Percentiles rank a stretch among this genome's conserved stretches.
Conservation (phyloP, 257 asterid genomes). For the Ilex asprella region DNA sequence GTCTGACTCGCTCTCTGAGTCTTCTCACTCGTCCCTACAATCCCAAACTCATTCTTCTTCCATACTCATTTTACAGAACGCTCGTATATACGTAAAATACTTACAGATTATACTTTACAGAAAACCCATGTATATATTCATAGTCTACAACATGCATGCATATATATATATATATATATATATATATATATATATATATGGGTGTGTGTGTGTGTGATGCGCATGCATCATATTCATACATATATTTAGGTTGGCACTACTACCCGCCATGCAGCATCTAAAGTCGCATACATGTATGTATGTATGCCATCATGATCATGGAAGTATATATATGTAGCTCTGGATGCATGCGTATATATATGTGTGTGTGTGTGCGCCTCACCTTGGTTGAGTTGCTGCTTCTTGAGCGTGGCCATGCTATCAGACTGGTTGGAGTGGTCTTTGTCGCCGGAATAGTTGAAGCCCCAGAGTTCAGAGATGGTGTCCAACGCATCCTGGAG, state of each 20-base stretch:
- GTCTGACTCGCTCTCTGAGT: slow-evolving; percentile 20
- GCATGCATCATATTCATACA: too few relatives aligned
- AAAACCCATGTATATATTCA: too few relatives aligned
- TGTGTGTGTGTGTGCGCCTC: not conserved
- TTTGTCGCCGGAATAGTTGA: slow-evolving; percentile 18
- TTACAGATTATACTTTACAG: too few relatives aligned
- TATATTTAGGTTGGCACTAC: too few relatives aligned
- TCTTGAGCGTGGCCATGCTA: slow-evolving; percentile 3
- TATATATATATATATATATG: too few relatives aligned
- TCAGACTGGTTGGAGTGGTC: slow-evolving; percentile 2
- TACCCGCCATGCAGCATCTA: too few relatives aligned
- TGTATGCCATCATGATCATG: too few relatives aligned
- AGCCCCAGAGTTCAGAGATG: slow-evolving; percentile 60
- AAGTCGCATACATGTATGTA: too few relatives aligned
- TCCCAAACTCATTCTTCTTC: not conserved
- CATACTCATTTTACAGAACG: not conserved
- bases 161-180: too few relatives aligned
- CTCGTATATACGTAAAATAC: too few relatives aligned
- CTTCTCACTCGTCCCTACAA: slow-evolving; percentile 26
- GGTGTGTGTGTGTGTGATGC: too few relatives aligned
- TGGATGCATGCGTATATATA: not conserved
- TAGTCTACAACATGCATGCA: too few relatives aligned
- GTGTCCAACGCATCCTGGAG: slow-evolving; percentile 67
- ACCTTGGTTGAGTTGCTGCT: slow-evolving; percentile 27
- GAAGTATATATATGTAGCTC: not conserved